Base-by-base conservation (phyloP, 139 green algal species). In the Trebouxia sp. region DNA sequence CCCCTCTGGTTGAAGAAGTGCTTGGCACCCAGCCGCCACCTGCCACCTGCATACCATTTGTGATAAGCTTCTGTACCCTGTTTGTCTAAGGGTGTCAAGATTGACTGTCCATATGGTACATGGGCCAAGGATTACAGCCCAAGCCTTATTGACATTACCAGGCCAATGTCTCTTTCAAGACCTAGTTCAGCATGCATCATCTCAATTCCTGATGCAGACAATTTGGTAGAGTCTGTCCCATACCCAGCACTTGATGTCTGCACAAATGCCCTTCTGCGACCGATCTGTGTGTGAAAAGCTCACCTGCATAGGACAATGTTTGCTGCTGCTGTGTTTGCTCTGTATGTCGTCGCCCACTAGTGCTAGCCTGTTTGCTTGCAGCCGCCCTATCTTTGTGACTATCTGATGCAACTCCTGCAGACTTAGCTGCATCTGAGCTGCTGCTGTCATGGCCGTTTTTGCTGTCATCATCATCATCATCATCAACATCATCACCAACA, bases 1-100 rank as follows among this genome's bases (percentile, higher is more conserved):
- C 84, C 86, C 10, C 83, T 42, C 86, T 92, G 85, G 26, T 91
- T 83, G 76, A 94, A 94, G 88, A 96, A 97, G 83, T 97, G 88
- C 79, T 96, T 96, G 42, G 72, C 58, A 4, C 67, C 80, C n/a
- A 98, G 80, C 24, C 48, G 74, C 95, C 95, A 98, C 53, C 85
- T 85, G 30, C 94, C 94, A 2, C 89, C 85, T 56, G 69, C 65
- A 74, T 10, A 58, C 4, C 20, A 28, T 5, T 58, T 17, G 50
- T 17, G 22, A 17, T 58, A 22, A 22, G 4, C 50, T 58, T 17
- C 50, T 22, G n/a, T n/a, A n/a, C n/a, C n/a, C n/a, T n/a, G n/a
- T n/a, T n/a, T n/a, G n/a, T n/a, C n/a, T n/a, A n/a, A n/a, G n/a
- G n/a, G n/a, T n/a, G n/a, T n/a, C n/a, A n/a, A n/a, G n/a, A n/a